These are phyloP conservation scores for Neofusicoccum ribis DNA, from an alignment of 2,329 filamentous ascomycete genomes.

Conservation along the genomic window DNA sequence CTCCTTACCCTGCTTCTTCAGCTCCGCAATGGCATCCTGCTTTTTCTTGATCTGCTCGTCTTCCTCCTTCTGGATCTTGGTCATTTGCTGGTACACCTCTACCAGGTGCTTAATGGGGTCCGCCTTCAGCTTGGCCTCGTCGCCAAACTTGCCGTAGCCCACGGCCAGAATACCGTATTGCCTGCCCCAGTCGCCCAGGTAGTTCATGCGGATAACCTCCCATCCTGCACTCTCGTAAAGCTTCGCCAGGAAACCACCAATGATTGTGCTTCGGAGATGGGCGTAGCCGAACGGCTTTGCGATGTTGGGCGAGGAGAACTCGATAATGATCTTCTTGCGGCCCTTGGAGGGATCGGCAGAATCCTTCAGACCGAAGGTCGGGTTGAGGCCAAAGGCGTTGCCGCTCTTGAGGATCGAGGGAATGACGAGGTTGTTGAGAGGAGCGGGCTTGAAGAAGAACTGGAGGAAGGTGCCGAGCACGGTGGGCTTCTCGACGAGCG, in stretches of 20 bases:
- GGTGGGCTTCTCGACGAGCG: conserved; percentile 69
- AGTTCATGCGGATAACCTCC: conserved; percentile 72
- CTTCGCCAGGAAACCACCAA: conserved; percentile 71
- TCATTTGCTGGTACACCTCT: conserved; percentile 78
- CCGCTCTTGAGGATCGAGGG: conserved; percentile 67
- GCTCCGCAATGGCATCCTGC: conserved; percentile 33
- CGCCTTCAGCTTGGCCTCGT: conserved; percentile 66
- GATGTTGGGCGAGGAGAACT: conserved; percentile 85
- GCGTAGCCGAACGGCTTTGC: conserved; percentile 79
- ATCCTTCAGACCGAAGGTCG: conserved; percentile 60
- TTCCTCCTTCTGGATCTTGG: conserved; percentile 62
- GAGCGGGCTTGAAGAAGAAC: conserved; percentile 76
- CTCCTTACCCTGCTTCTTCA: conserved; percentile 37
- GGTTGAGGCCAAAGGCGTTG: conserved; percentile 63
- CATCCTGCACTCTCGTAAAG: conserved; percentile 68
- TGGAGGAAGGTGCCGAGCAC: conserved; percentile 69
- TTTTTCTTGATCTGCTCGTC: conserved; percentile 64
- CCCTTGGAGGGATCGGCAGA: conserved; percentile 60
- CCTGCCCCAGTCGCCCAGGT: conserved; percentile 78
- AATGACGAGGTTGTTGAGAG: conserved; percentile 66
- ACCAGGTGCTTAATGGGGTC: conserved; percentile 83
- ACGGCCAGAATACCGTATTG: conserved; percentile 71
- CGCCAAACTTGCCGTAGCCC: conserved; percentile 73
- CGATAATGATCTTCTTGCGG: conserved; percentile 69
- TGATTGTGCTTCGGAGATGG: conserved; percentile 74